Percentiles rank a stretch among this genome's conserved stretches.
These are phyloP conservation scores for Talaromyces sp. DNA, from an alignment of 2,329 filamentous ascomycete species.

Conservation along the genomic window DNA sequence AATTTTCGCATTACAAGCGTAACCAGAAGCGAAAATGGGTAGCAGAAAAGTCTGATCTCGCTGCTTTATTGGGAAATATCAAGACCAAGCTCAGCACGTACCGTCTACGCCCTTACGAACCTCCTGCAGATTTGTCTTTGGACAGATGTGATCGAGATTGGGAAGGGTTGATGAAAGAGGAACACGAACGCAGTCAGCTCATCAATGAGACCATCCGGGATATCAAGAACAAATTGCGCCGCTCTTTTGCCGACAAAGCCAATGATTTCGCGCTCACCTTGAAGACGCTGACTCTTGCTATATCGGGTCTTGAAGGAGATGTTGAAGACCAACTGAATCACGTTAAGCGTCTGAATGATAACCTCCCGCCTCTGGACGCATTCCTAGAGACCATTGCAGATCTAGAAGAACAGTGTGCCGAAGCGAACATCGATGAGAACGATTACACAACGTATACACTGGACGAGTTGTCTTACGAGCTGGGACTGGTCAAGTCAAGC, in stretches of 20 bases:
- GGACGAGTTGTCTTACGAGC: slow-evolving; percentile 91
- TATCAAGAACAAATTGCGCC: slow-evolving; percentile 92
- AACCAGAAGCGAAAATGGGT: slow-evolving; percentile 94
- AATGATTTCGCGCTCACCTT: slow-evolving; percentile 96
- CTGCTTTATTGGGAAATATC: slow-evolving; percentile 92
- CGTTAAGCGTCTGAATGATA: slow-evolving; percentile 80
- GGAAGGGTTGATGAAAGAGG: slow-evolving; percentile 73
- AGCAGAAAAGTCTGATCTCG: slow-evolving; percentile 93
- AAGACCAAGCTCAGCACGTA: slow-evolving; percentile 98
- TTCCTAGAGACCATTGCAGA: slow-evolving; percentile 85
- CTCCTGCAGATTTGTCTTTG: slow-evolving; percentile 76
- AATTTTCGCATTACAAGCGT: slow-evolving; percentile 87
- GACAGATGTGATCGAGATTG: slow-evolving; percentile 82
- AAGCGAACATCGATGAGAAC: slow-evolving; percentile 98
- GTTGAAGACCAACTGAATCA: slow-evolving; percentile 92
- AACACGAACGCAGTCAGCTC: slow-evolving; percentile 83
- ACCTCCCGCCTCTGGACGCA: slow-evolving; percentile 81
- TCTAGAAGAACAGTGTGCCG: slow-evolving; percentile 83
- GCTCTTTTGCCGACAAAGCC: slow-evolving; percentile 93
- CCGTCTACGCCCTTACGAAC: slow-evolving; percentile 83
- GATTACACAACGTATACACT: slow-evolving; percentile 99
- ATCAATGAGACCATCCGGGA: slow-evolving; percentile 99
- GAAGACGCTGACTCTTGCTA: slow-evolving; percentile 90
- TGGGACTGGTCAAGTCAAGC: slow-evolving; percentile 84
- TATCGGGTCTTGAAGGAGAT: slow-evolving; percentile 95